These are phyloP conservation scores for Persicaria tinctoria DNA, from an alignment of 148 eudicot species.

Conservation along the genomic window DNA sequence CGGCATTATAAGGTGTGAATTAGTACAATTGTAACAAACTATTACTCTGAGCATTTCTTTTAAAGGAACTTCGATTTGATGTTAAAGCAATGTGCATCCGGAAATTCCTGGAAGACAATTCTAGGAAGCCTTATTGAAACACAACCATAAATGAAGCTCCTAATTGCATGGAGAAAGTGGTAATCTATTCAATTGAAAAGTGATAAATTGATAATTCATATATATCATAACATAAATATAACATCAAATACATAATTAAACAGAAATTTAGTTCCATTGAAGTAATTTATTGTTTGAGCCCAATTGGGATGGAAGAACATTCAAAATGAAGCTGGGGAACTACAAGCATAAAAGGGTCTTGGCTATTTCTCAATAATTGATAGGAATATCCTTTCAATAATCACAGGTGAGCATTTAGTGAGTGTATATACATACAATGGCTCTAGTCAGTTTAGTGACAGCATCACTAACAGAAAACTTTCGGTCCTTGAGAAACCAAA, in stretches of 20 bases:
- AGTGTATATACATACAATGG: conserved; percentile 51
- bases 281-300: neutral
- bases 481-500: conserved; percentile 92
- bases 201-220: too few relatives aligned
- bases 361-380: neutral
- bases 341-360: too few relatives aligned
- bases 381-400: neutral
- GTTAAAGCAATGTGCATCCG: neutral
- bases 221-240: neutral
- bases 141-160: too few relatives aligned
- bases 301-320: neutral
- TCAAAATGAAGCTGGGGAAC: neutral
- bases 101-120: neutral
- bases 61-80: neutral
- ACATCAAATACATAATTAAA: neutral
- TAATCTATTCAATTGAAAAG: too few relatives aligned
- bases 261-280: neutral
- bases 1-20: neutral
- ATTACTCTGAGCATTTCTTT: neutral
- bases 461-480: conserved; percentile 65
- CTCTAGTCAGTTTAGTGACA: conserved; percentile 61
- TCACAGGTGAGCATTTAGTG: neutral
- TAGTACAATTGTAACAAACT: neutral
- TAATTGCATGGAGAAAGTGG: neutral
- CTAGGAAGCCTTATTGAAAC: neutral